These are phyloP conservation scores for Clonostachys rosea DNA, from an alignment of 2,329 filamentous ascomycete genomes.

Conservation along the genomic window DNA sequence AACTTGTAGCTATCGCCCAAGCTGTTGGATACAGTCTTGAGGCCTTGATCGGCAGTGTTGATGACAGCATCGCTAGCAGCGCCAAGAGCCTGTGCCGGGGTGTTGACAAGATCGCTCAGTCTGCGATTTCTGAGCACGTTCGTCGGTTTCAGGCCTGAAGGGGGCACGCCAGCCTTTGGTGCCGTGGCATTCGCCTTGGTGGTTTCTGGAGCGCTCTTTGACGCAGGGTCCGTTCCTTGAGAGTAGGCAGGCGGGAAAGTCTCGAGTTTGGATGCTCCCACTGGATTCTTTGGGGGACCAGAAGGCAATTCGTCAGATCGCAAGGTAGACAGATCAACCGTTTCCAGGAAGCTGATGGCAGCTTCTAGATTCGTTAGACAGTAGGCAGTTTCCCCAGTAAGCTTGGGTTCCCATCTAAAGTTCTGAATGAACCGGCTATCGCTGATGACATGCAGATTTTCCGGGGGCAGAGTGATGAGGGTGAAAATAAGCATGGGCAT, in stretches of 20 bases:
- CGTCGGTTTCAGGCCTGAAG: slow-evolving; percentile 36
- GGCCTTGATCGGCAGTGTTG: slow-evolving; percentile 82
- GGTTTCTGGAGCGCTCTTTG: slow-evolving; percentile 19
- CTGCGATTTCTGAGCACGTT: slow-evolving; percentile 63
- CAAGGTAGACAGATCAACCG: slow-evolving; percentile 86
- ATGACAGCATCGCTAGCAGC: slow-evolving; percentile 81
- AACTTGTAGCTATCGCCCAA: slow-evolving; percentile 93
- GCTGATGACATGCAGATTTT: slow-evolving; percentile 84
- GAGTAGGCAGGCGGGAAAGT: slow-evolving; percentile 55
- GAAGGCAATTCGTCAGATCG: slow-evolving; percentile 73
- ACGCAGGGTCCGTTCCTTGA: slow-evolving; percentile 31
- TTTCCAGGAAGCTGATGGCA: slow-evolving; percentile 89
- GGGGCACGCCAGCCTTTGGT: slow-evolving; percentile 26
- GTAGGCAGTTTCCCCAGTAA: slow-evolving; percentile 93
- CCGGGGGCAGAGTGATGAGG: slow-evolving; percentile 83
- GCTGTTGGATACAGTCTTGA: slow-evolving; percentile 88
- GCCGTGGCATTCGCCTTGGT: slow-evolving; percentile 24
- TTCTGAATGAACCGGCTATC: slow-evolving; percentile 92
- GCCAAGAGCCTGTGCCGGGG: slow-evolving; percentile 75
- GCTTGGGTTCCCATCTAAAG: slow-evolving; percentile 79
- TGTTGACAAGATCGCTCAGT: slow-evolving; percentile 81
- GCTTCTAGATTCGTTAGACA: slow-evolving; percentile 95
- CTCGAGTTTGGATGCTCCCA: slow-evolving; percentile 43
- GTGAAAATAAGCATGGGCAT: slow-evolving; percentile 96
- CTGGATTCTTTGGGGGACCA: slow-evolving; percentile 55